Conservation (phyloP, 768 basidiomycete genomes). For the Clavulina sp. region DNA sequence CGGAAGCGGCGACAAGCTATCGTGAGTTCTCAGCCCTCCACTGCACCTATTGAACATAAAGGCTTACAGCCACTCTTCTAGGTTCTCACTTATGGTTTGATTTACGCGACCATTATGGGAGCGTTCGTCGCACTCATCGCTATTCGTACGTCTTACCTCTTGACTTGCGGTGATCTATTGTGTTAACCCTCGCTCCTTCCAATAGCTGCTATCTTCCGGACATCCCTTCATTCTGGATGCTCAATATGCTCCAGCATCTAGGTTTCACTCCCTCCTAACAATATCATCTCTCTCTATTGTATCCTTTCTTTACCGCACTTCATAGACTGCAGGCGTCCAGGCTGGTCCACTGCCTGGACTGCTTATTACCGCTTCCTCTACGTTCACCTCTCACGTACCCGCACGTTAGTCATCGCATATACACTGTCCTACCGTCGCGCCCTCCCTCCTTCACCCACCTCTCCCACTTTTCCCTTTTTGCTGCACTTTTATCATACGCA, state of each 20-base stretch:
- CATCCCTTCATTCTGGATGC: background rate
- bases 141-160: slow-evolving; percentile 32
- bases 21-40: slow-evolving; percentile 28
- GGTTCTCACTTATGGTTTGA: slow-evolving; percentile 68
- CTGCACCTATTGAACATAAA: slow-evolving; percentile 10
- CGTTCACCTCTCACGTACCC: background rate
- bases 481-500: too few species aligned
- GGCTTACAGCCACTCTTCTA: slow-evolving; percentile 14
- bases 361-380: background rate
- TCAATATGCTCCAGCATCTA: background rate
- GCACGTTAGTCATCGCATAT: background rate
- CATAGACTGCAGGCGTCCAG: background rate
- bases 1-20: slow-evolving; percentile 80
- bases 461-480: too few species aligned
- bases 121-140: slow-evolving; percentile 61
- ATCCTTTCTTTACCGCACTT: background rate
- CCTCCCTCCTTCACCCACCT: background rate
- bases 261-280: background rate
- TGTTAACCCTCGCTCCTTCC: background rate
- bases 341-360: background rate
- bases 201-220: slow-evolving; percentile 1
- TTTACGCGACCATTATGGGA: slow-evolving; percentile 52
- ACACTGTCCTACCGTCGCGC: background rate
- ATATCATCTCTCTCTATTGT: background rate
- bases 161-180: background rate